Evolutionary conservation across 2,329 filamentous ascomycete genomes (phyloP).

Genomic region (Massarina eburnea): DNA sequence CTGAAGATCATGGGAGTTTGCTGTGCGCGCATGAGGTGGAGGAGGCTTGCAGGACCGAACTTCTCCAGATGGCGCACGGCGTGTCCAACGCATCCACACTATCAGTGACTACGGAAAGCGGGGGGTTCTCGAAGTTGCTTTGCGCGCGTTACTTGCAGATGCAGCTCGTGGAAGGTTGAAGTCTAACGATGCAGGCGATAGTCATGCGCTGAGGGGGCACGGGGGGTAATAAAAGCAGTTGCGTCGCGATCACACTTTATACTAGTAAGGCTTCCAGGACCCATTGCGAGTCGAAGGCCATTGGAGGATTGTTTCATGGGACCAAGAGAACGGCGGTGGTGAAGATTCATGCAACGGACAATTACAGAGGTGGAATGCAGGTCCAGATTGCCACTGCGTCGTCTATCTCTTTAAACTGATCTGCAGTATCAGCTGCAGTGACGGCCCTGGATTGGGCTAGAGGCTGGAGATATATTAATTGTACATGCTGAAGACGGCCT

Average conservation of each 20-base stretch:
- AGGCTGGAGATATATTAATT: not conserved
- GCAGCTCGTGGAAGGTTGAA: not conserved
- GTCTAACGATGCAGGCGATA: not conserved
- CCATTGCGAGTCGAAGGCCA: not conserved
- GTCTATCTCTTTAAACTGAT: not conserved
- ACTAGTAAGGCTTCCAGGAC: not conserved
- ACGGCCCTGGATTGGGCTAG: not conserved
- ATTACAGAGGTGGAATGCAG: not conserved
- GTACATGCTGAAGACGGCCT: not conserved
- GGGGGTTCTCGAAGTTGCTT: no score
- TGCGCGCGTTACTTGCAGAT: not conserved
- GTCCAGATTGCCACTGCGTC: not conserved
- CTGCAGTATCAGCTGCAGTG: not conserved
- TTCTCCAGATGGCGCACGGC: conserved; percentile 1
- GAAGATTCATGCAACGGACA: not conserved
- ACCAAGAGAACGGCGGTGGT: not conserved
- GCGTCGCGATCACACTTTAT: not conserved
- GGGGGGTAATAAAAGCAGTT: not conserved
- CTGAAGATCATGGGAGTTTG: conserved; percentile 1
- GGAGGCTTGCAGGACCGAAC: conserved; percentile 3
- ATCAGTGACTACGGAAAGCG: not conserved
- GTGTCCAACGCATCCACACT: not conserved
- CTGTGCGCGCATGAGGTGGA: conserved; percentile 1
- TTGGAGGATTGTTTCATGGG: not conserved
- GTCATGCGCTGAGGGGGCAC: not conserved